Evolutionary conservation across 1,284 basidiomycete species (phyloP), one percentile per base, ranked within the genome.

Genomic region (Puccinia triticina): DNA sequence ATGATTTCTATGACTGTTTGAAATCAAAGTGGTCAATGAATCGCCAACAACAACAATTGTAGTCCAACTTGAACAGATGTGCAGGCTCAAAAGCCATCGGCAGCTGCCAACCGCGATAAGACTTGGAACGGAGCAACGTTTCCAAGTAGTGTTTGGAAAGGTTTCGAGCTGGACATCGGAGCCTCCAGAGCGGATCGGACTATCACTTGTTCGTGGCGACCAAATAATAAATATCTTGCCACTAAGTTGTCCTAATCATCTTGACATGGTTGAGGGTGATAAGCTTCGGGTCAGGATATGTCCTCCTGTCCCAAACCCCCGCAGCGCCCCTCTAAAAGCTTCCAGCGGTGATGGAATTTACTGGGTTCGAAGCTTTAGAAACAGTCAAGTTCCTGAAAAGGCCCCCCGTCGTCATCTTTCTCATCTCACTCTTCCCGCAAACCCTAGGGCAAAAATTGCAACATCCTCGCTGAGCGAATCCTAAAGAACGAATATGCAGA

Each of bases 141-240:
- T 71, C 29, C 67, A 71, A 37, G 67, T 71, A n/a, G 46, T 50
- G 2, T 71, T 71, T 71, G 67, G 67, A 21, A 71, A 46, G 29
- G 26, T 71, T 46, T 43, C 67, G 23, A 71, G 67, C 46, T 71
- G 40, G 46, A 71, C 46, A 11, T 46, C 29, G 67, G 67, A 71
- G 67, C 67, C 67, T 14, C 67, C 67, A 26, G 67, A 71, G 67
- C 8, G 23, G 26, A 71, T 71, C 48, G 67, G 40, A 46, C 48
- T 71, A 71, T 8, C 40, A 2, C 67, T 71, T 43, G 48, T 71
- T n/a, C 18, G 67, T 5, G 67, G 40, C 1, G 2, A 23, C 1
- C 2, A 46, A 48, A 10, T 12, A 43, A 50, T 71, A 3, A 71
- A 71, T 5, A 71, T 71, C 12, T 26, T n/a, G 8, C 67, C 67